Base-by-base conservation (phyloP, 345 rosid genomes). In the Physaria fendleri region DNA sequence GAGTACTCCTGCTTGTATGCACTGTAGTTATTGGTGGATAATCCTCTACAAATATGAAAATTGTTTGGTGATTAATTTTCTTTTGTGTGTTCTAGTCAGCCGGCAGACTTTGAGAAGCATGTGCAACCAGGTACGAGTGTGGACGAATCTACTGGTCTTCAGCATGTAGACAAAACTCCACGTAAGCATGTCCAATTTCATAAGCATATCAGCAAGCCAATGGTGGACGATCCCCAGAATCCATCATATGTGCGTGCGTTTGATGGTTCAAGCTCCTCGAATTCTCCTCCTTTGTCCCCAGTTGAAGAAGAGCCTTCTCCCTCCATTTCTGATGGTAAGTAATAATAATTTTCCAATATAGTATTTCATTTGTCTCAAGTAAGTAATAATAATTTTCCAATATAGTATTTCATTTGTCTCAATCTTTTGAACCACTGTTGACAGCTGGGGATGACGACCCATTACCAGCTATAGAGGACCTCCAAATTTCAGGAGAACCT, bases 401-500 rank as follows among this genome's bases (percentile, higher is more conserved):
- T 37, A 25, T 15, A 13, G 37, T 30, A 21, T 60, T 18, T 72
- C 47, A 49, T 35, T 22, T 46, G 17, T 60, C 64, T 65, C 55
- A 60, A 23, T 58, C 37, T 32, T 61, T 71, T 58, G 41, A 35
- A 33, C 65, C 71, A 61, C 22, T 6, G 46, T 71, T 4, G 62
- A 64, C 79, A 93, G 99, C 59, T 38, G 92, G 83, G 23, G 96
- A 81, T 39, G 96, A 87, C 45, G 97, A 94, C 65, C 93, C 85
- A 5, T 78, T 90, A 56, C 99, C 97, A 55, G 95, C 79, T 56
- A 82, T 87, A 66, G 82, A 87, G 42, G 81, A 79, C 69, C 97
- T 94, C 25, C 99, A 94, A 68, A 90, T 90, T 75, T 82, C 95
- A 28, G 97, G 97, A 17, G 99, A 90, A 56, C 83, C 99, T 76